These are phyloP conservation scores for Endocarpon pusillum DNA, from an alignment of 495 filamentous ascomycete genomes.

Conservation along the genomic window DNA sequence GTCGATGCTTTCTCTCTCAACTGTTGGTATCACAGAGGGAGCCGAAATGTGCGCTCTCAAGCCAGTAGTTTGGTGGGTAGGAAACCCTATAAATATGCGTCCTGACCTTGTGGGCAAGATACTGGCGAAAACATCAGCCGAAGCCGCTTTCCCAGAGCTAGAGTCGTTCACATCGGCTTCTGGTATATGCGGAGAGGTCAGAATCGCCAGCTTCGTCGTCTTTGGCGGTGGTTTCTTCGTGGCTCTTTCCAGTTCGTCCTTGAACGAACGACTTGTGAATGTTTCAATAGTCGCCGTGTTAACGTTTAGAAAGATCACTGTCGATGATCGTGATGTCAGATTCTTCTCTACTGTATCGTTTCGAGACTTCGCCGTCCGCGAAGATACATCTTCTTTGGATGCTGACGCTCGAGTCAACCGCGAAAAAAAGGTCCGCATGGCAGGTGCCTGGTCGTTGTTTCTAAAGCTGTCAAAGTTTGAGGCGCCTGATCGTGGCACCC, in stretches of 20 bases:
- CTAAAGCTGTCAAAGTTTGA: conserved; percentile 21
- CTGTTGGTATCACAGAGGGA: conserved; percentile 90
- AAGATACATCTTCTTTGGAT: conserved; percentile 33
- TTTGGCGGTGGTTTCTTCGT: conserved; percentile 95
- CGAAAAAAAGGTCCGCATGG: conserved; percentile 67
- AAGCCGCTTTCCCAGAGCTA: conserved; percentile 36
- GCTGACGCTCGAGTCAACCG: conserved; percentile 37
- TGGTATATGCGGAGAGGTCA: conserved; percentile 63
- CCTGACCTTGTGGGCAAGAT: conserved; percentile 82
- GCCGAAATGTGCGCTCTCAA: conserved; percentile 95
- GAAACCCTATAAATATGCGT: conserved; percentile 91
- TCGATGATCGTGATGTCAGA: conserved; percentile 44
- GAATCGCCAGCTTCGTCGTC: conserved; percentile 60
- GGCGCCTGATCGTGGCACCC: conserved; percentile 18
- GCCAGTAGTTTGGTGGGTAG: conserved; percentile 90
- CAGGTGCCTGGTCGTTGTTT: conserved; percentile 34
- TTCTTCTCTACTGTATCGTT: conserved; percentile 47
- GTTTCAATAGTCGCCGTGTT: conserved; percentile 70
- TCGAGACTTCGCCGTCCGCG: conserved; percentile 11
- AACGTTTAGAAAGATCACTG: conserved; percentile 72
- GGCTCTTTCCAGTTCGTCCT: conserved; percentile 79
- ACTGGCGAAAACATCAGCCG: conserved; percentile 68
- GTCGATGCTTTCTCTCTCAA: conserved; percentile 95
- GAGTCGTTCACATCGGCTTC: conserved; percentile 70
- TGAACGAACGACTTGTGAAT: conserved; percentile 45